Base-by-base conservation (phyloP, 2,329 filamentous ascomycete genomes). In the Clarireedia sp. region DNA sequence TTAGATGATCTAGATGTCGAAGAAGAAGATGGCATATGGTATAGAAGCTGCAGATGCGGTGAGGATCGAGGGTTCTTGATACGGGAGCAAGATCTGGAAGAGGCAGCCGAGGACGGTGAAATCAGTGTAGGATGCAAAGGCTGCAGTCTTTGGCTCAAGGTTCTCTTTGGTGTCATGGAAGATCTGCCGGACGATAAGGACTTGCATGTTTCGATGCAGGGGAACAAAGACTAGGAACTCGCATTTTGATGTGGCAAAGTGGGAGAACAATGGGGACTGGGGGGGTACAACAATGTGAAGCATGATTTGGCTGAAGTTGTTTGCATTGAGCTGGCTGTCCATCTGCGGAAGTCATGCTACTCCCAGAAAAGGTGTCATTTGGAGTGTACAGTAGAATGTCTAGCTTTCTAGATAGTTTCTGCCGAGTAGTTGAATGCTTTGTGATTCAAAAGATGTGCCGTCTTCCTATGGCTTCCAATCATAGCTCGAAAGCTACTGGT, bases 141-240 rank as follows among this genome's bases (percentile, higher is more conserved):
- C 63, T 87, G 83, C 61, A 86, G 83, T 65, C 71, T 87, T 46
- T 86, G 82, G 82, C 67, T 86, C 51, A 77, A 78, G 55, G 81
- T 87, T 38, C 75, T 82, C 50, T 87, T 86, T 72, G 80, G 78
- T 8, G 74, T 83, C 14, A 69, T 81, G 26, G 76, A 73, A 48
- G 66, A 65, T 53, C 51, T 54, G 33, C 51, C 51, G 5, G 33
- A 41, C 44, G 33, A 48, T 33, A 54, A 49, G 52, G 45, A 23
- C 17, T 36, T 40, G 46, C 38, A 49, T 50, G 36, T 17, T 21
- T 54, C 47, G 51, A 48, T 49, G 51, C 44, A 48, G 17, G n/a
- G 24, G 8, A 54, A 29, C 16, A 40, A 40, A 48, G 43, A 36
- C 46, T 41, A 23, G 16, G n/a, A 17, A 29, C 37, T 19, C 24